These are phyloP conservation scores for Trametes maxima DNA, from an alignment of 768 basidiomycete species.

Conservation along the genomic window DNA sequence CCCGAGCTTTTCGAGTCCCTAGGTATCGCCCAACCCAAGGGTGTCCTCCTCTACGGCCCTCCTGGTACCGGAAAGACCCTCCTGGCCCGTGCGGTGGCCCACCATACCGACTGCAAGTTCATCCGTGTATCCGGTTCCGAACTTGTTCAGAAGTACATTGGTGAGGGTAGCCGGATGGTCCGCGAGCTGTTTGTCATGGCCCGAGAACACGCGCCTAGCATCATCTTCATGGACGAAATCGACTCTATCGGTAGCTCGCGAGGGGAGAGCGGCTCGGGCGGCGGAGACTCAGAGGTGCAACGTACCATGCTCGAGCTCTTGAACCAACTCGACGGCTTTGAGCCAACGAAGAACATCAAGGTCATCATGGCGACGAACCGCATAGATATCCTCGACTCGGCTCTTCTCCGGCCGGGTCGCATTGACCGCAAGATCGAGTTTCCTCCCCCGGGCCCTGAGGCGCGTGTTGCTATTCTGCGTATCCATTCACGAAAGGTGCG, in stretches of 20 bases:
- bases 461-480: slow-evolving; percentile 93
- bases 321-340: slow-evolving; percentile 68
- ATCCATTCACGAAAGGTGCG: slow-evolving; percentile 93
- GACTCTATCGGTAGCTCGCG: slow-evolving; percentile 95
- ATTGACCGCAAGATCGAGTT: slow-evolving; percentile 99
- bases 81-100: slow-evolving; percentile 92
- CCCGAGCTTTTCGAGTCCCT: slow-evolving; percentile 95
- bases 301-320: slow-evolving; percentile 67
- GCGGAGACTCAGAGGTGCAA: slow-evolving; percentile 69
- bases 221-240: slow-evolving; percentile 99
- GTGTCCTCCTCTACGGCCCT: slow-evolving; percentile 93
- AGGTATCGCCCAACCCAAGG: slow-evolving; percentile 97
- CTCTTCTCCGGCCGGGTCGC: slow-evolving; percentile 89
- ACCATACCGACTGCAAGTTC: slow-evolving; percentile 97
- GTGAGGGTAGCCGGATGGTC: slow-evolving; percentile 96
- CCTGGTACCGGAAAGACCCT: slow-evolving; percentile 97
- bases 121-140: slow-evolving; percentile 94
- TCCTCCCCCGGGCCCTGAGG: slow-evolving; percentile 96
- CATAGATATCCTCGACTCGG: slow-evolving; percentile 95
- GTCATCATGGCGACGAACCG: slow-evolving; percentile 98
- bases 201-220: slow-evolving; percentile 93
- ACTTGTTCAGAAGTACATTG: slow-evolving; percentile 97
- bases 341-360: slow-evolving; percentile 82
- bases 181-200: slow-evolving; percentile 99
- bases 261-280: slow-evolving; percentile 72